Base-by-base conservation (phyloP, 495 filamentous ascomycete species). In the Aspergillus egyptiacus region DNA sequence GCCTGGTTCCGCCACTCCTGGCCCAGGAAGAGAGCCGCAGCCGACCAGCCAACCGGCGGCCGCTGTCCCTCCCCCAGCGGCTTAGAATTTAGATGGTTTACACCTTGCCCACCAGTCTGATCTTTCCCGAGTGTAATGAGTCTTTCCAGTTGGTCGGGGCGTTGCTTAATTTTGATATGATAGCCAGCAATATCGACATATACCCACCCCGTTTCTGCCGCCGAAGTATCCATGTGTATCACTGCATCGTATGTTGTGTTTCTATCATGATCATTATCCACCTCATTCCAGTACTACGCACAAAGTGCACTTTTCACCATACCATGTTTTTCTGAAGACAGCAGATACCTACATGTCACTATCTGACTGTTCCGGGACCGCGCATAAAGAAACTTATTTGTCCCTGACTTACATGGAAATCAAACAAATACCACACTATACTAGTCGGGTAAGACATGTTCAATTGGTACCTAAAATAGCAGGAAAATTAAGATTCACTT, bases 1-100 rank as follows among this genome's bases (percentile, higher is more conserved):
- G 1, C 65, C 65, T 3, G 70, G 70, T 35, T 64, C 70, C 28
- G 70, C 65, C 18, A 68, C 67, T 6, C 61, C 66, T 18, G 71
- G 71, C 2, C 69, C 69, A 8, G 62, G 67, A 17, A 63, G 69
- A 13, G 68, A 70, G 49, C 35, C 52, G 9, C 39, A 61, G 15
- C 51, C 54, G 5, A 49, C 2, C n/a, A 19, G 13, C 48, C 44
- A 22, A 15, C 61, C 49, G 17, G 35, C 18, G 11, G 41, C 62
- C 32, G 48, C 66, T 4, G 56, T n/a, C n/a, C n/a, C n/a, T n/a
- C n/a, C 63, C n/a, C 61, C 67, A 11, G 63, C 58, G 24, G 67
- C 64, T 51, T 71, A 60, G 51, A 42, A 30, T 22, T 32, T n/a
- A n/a, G n/a, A n/a, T n/a, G n/a, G n/a, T n/a, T n/a, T n/a, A n/a